phyloP scores from a whole-genome alignment of 148 eudicot species.

The Rhododendron kiyosumense region DNA sequence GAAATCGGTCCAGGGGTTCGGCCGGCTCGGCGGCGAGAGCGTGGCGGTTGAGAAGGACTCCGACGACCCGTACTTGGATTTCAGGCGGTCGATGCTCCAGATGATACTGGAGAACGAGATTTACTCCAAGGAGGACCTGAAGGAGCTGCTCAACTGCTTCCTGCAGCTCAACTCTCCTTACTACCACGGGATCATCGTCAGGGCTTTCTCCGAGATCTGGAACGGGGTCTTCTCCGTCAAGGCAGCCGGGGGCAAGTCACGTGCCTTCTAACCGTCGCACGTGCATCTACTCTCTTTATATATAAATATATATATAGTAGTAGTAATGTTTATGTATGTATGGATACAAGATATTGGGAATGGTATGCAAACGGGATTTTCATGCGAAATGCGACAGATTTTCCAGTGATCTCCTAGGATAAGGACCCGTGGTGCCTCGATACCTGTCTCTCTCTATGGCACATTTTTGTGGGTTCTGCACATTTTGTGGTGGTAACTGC shows the following conservation, averaged over 20 bases:
- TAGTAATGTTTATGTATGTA: background rate
- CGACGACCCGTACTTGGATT: conserved; percentile 80
- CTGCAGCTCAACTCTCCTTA: conserved; percentile 77
- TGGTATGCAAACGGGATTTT: background rate
- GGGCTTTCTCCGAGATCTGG: conserved; percentile 93
- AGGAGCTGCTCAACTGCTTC: conserved; percentile 76
- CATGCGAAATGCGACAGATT: background rate
- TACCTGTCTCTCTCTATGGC: background rate
- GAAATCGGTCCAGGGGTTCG: conserved; percentile 44
- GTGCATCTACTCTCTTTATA: background rate
- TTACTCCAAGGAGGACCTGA: conserved; percentile 60
- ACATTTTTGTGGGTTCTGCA: no score
- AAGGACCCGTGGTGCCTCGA: no score
- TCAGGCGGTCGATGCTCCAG: conserved; percentile 82
- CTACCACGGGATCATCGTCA: conserved; percentile 65
- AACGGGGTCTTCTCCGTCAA: conserved; percentile 43
- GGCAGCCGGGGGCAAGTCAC: conserved; percentile 25
- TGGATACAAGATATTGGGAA: background rate
- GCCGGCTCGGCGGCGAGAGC: conserved; percentile 52
- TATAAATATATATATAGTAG: background rate
- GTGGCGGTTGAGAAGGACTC: conserved; percentile 95
- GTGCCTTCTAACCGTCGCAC: conserved; percentile 18
- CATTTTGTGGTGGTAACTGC: no score
- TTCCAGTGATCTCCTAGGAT: no score
- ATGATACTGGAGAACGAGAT: conserved; percentile 90